Conservation (phyloP, 1,139 yeast species). For the Candida anutae region DNA sequence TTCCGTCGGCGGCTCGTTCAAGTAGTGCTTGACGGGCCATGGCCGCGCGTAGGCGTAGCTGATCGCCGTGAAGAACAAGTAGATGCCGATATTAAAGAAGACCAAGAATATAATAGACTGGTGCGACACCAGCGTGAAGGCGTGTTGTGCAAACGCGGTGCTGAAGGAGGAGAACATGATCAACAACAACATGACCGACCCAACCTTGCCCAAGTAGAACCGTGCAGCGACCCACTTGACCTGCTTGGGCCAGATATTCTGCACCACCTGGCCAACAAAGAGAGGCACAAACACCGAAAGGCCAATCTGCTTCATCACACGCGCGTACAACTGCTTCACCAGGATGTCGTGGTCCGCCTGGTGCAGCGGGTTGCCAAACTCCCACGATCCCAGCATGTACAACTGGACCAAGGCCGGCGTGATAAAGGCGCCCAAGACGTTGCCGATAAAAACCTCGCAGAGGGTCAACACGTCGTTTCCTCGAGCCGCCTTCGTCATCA, state of each 20-base stretch:
- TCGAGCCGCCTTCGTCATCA: constrained; percentile 79
- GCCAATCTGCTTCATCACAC: constrained; percentile 83
- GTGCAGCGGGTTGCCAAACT: constrained; percentile 74
- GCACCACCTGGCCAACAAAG: constrained; percentile 80
- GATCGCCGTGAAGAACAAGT: constrained; percentile 62
- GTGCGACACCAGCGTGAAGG: constrained; percentile 65
- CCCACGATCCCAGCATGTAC: constrained; percentile 56
- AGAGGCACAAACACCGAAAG: constrained; percentile 76
- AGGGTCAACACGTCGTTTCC: constrained; percentile 75
- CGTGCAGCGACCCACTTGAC: constrained; percentile 53
- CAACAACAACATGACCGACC: constrained; percentile 67
- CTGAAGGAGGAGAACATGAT: constrained; percentile 83
- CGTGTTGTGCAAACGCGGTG: constrained; percentile 77
- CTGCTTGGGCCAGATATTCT: constrained; percentile 58
- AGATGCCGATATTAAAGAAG: constrained; percentile 74
- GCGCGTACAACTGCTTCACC: constrained; percentile 52
- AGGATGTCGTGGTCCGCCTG: constrained; percentile 36
- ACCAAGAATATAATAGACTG: constrained; percentile 66
- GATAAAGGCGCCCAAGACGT: constrained; percentile 74
- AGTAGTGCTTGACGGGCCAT: constrained; percentile 34
- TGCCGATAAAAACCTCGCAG: constrained; percentile 81
- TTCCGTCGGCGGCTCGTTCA: constrained; percentile 39
- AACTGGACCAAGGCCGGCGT: constrained; percentile 80
- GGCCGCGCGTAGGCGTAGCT: constrained; percentile 61
- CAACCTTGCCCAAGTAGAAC: constrained; percentile 60